Evolutionary conservation across 208 protist species (phyloP).

Genomic region (Trypanosoma mega): DNA sequence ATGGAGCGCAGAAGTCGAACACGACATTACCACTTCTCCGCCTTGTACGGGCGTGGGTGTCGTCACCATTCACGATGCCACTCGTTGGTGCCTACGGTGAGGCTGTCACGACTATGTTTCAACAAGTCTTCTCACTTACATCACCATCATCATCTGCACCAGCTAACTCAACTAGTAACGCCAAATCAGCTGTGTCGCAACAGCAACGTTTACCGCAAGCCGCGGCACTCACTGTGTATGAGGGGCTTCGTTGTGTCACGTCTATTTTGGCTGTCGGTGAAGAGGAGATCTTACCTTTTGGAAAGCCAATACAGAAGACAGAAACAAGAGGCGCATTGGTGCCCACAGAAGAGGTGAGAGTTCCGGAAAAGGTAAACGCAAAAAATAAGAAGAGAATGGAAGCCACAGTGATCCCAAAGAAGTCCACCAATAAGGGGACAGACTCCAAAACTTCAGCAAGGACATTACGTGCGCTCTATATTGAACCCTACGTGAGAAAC

Average conservation of each 20-base stretch:
- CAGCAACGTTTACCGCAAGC: constrained; percentile 29
- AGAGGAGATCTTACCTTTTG: constrained; percentile 36
- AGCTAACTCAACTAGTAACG: neutral
- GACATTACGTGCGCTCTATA: constrained; percentile 55
- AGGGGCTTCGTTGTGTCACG: constrained; percentile 74
- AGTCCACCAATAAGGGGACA: no score
- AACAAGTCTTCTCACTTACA: constrained; percentile 69
- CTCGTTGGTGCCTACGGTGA: constrained; percentile 51
- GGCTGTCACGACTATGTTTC: constrained; percentile 54
- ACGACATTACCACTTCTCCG: constrained; percentile 61
- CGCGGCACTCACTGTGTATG: constrained; percentile 38
- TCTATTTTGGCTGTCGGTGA: constrained; percentile 56
- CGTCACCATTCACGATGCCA: constrained; percentile 45
- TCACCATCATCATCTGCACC: neutral
- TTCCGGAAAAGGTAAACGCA: no score
- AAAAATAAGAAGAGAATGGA: no score
- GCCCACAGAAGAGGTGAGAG: no score
- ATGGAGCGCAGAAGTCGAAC: constrained; percentile 28
- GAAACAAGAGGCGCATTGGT: no score
- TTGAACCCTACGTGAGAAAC: constrained; percentile 52
- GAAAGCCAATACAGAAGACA: neutral
- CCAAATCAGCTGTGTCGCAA: neutral
- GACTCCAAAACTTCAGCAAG: no score
- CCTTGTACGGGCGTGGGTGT: constrained; percentile 66
- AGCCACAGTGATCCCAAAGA: no score